A percentile compares a stretch with the other conserved stretches of the same genome.
Conservation (phyloP, 2,329 filamentous ascomycete species). For the Xylaria sp. region DNA sequence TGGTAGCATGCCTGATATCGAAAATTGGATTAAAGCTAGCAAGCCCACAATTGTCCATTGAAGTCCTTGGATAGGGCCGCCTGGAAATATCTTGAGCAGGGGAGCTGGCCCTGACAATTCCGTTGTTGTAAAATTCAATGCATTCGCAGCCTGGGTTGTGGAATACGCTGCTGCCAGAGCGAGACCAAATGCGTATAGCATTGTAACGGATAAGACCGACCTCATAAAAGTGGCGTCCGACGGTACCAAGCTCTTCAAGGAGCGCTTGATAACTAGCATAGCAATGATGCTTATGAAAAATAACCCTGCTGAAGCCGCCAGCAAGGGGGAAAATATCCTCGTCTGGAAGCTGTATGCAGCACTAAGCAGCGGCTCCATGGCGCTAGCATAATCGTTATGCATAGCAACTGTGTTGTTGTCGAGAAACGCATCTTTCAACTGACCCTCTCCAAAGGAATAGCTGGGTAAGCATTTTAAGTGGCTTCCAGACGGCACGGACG, state of each 20-base stretch:
- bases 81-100: constrained; percentile 1
- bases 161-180: constrained; percentile 12
- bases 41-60: constrained; percentile 14
- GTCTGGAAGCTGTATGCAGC: constrained; percentile 8
- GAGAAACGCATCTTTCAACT: constrained; percentile 5
- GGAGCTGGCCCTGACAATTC: neutral
- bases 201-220: constrained; percentile 4
- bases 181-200: constrained; percentile 12
- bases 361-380: neutral
- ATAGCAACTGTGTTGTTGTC: no score
- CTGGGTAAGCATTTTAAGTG: constrained; percentile 10
- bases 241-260: neutral
- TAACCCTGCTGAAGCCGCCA: neutral
- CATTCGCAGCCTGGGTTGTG: constrained; percentile 14
- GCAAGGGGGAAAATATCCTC: neutral
- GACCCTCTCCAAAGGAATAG: neutral
- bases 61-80: constrained; percentile 11
- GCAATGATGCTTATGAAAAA: neutral
- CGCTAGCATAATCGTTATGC: neutral
- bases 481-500: neutral
- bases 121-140: constrained; percentile 13
- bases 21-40: constrained; percentile 1
- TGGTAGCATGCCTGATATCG: constrained; percentile 5
- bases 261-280: constrained; percentile 6
- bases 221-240: neutral